phyloP scores from a whole-genome alignment of 1,284 basidiomycete genomes.

The Cystobasidium sp. region DNA sequence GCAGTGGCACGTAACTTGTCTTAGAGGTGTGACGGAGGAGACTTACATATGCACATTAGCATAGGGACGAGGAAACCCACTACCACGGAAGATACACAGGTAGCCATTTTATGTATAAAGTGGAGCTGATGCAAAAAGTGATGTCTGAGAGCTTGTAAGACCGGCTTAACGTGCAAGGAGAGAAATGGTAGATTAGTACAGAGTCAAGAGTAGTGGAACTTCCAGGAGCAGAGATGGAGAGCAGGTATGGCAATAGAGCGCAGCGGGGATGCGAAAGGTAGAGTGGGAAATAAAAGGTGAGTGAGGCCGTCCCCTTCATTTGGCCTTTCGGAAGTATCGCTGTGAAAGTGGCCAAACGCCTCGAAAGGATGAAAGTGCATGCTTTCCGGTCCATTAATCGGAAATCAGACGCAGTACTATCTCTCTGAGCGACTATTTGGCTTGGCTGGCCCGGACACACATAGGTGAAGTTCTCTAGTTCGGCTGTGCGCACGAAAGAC shows the following conservation, averaged over 20 bases:
- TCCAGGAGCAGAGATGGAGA: not conserved
- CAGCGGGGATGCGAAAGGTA: not conserved
- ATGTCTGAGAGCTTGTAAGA: not conserved
- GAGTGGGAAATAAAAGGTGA: too few relatives aligned
- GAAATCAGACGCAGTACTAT: not conserved
- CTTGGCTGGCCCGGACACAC: too few relatives aligned
- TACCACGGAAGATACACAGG: constrained; percentile 30
- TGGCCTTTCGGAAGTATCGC: not conserved
- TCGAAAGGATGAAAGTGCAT: not conserved
- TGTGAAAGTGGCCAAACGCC: not conserved
- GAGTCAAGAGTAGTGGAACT: not conserved
- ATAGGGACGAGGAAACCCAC: constrained; percentile 40
- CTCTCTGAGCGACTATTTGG: not conserved
- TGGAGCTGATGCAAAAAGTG: not conserved
- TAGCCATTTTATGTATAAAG: not conserved
- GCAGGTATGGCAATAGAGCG: not conserved
- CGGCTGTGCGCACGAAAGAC: too few relatives aligned
- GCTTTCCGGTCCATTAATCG: not conserved
- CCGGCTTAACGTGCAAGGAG: not conserved
- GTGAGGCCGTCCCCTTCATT: not conserved
- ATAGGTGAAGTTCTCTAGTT: too few relatives aligned
- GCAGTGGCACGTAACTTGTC: not conserved
- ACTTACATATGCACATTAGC: constrained; percentile 35
- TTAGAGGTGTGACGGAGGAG: not conserved
- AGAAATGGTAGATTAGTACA: not conserved